Evolutionary conservation across 2,329 filamentous ascomycete species (phyloP), one percentile per base, ranked within the genome.

Genomic region (Ascocoryne sarcoides): DNA sequence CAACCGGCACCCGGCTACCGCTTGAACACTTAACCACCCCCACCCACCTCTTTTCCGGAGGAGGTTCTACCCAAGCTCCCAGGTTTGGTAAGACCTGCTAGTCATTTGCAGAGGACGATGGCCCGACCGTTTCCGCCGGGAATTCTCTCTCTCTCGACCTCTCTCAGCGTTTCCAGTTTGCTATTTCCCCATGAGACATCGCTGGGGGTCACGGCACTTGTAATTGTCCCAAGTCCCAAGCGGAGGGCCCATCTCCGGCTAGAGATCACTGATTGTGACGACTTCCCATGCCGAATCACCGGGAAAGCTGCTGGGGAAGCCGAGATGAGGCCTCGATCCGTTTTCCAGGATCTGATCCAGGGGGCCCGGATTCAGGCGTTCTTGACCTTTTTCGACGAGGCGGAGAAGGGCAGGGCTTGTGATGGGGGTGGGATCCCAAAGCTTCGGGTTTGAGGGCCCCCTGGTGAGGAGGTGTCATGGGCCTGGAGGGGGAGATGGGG

Each of bases 401-500:
- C 18, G 20, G 28, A 43, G 35, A 40, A 17, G 36, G 32, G 41
- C 18, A 12, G 17, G 15, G 36, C 34, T 45, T n/a, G 12, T 28
- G 36, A 42, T 38, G 31, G 37, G 40, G 41, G 42, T 32, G 19
- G 34, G 39, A 41, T 43, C 18, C 48, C 48, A 46, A 41, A 43
- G 37, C 17, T 37, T 47, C 46, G 48, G 48, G 48, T 43, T 46
- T 37, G 17, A 15, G 43, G 43, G 33, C 45, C 43, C 44, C 45
- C 39, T 36, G 39, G 7, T 26, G 23, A 43, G 42, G 42, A 40
- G 42, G 42, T 43, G 32, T 35, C 32, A 35, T 35, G 32, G 32
- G 32, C 32, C 12, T 10, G n/a, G 32, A 14, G 16, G 20, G 19
- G 32, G 32, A 35, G 16, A 21, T 19, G 10, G 18, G 10, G n/a